Base-by-base conservation (phyloP, 2,329 filamentous ascomycete species). In the Cordyceps pruinosa region DNA sequence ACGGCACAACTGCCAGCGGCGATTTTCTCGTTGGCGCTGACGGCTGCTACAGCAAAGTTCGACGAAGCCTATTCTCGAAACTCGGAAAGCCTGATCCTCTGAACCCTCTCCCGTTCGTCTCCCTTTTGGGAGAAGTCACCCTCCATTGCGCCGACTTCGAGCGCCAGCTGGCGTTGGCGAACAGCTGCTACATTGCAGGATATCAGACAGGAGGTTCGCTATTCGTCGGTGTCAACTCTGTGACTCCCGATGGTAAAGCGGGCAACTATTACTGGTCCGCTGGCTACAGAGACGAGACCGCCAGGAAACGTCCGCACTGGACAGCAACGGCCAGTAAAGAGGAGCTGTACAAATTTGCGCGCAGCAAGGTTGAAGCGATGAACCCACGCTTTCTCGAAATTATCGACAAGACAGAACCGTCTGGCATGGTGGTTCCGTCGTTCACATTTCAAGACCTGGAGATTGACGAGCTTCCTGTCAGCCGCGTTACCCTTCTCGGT, bases 11-110 rank as follows among this genome's bases (percentile, higher is more conserved):
- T 1, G 72, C 68, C 4, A 70, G 65, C 3, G 78, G 78, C 0
- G 69, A 72, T n/a, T 66, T 80, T 3, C 64, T 80, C 1, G 66
- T 80, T 13, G 77, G 75, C 17, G 74, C 73, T 13, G 78, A 81
- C 61, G 78, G 78, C 6, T 65, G 70, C 5, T 69, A 68, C 39
- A 74, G 70, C 30, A 66, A 28, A 62, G 67, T 71, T 6, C 66
- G 72, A 17, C 65, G 68, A 47, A 62, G 67, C 37, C 60, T 72
- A 13, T 63, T 72, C 2, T 57, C 60, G 4, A 62, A 59, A 4
- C 35, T 55, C 37, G 63, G 60, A 45, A 21, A 61, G 17, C 67
- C 71, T 21, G 34, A 37, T 41, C 61, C 66, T 10, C 60, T 72
- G 23, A 60, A 58, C 21, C 35, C 62, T 1, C 61, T 68, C 8